Base-by-base conservation (phyloP, 2,329 filamentous ascomycete species). In the Aspergillus texensis region DNA sequence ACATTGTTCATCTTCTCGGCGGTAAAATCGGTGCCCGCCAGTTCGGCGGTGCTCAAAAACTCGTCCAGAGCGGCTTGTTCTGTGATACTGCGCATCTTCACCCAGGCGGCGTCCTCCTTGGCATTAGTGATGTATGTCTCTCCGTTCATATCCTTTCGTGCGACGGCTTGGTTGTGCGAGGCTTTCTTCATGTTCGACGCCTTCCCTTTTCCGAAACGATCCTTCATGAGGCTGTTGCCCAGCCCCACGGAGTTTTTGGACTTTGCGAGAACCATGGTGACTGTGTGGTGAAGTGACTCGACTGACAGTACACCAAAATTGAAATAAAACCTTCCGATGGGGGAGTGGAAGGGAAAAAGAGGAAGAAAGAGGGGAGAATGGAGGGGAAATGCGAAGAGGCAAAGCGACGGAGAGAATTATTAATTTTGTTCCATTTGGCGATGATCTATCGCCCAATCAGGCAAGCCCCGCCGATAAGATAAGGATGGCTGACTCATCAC, bases 1-100 rank as follows among this genome's bases (percentile, higher is more conserved):
- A 98, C 91, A 75, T 96, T 98, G 81, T 94, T 98, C 88, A 96
- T 91, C 86, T 98, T 98, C 83, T 98, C 94, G 32, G 95, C 96
- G 1, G 94, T 98, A 79, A 99, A 99, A 77, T 99, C 95, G 69
- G 95, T 99, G 68, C 93, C 94, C n/a, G 95, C 95, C 71, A 99
- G 84, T 81, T 98, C 94, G 67, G 95, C 96, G 1, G 95, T 99
- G 62, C 91, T 92, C 68, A 99, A 83, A 79, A 99, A 99, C 79
- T 99, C 95, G 78, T 99, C 95, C 66, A 99, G 88, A 52, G 94
- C 94, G 70, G 91, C 94, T 80, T 99, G 95, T 83, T 99, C 93
- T 6, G 95, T 99, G 71, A 99, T 92, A 78, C 93, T 97, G 82
- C 94, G 93, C 95, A 99, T 98, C 85, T 98, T 99, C 75, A 98